phyloP scores from a whole-genome alignment of 768 basidiomycete genomes.

The Kwoniella sp. region DNA sequence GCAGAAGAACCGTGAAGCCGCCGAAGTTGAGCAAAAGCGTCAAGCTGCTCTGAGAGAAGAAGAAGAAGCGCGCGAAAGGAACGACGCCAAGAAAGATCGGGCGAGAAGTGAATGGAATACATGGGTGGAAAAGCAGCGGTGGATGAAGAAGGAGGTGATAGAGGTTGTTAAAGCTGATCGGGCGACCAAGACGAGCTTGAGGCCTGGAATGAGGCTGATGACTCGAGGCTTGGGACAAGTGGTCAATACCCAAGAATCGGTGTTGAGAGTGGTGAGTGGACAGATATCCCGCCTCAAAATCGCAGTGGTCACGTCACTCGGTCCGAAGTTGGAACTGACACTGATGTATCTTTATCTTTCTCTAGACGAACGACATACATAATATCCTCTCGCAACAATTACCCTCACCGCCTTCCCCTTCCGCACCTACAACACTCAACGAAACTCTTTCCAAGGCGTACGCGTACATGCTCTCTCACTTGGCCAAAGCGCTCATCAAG shows the following conservation, averaged over 20 bases:
- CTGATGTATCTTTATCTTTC: slow-evolving; percentile 17
- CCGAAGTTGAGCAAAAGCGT: slow-evolving; percentile 22
- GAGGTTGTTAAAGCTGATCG: slow-evolving; percentile 67
- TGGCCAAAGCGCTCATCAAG: slow-evolving; percentile 80
- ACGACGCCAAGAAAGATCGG: slow-evolving; percentile 33
- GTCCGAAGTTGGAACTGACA: no score
- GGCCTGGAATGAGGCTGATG: slow-evolving; percentile 46
- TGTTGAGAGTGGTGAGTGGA: slow-evolving; percentile 48
- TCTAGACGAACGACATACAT: slow-evolving; percentile 53
- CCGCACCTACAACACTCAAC: slow-evolving; percentile 34
- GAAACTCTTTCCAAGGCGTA: slow-evolving; percentile 59
- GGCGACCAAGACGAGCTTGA: slow-evolving; percentile 32
- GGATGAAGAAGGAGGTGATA: slow-evolving; percentile 46
- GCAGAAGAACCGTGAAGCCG: slow-evolving; percentile 20
- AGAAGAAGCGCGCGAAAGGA: slow-evolving; percentile 23
- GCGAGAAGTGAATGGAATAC: slow-evolving; percentile 37
- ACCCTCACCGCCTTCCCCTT: slow-evolving; percentile 21
- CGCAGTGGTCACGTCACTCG: no score
- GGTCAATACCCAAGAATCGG: slow-evolving; percentile 43
- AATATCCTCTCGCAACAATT: slow-evolving; percentile 57
- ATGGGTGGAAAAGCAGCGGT: slow-evolving; percentile 48
- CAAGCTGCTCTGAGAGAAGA: slow-evolving; percentile 36
- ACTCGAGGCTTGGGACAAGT: slow-evolving; percentile 52
- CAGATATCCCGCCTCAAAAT: background rate
- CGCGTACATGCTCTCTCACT: slow-evolving; percentile 76